A percentile compares a stretch with the other conserved stretches of the same genome.
phyloP scores from a whole-genome alignment of 2,329 filamentous ascomycete species.

The Bipolaris sorokiniana region DNA sequence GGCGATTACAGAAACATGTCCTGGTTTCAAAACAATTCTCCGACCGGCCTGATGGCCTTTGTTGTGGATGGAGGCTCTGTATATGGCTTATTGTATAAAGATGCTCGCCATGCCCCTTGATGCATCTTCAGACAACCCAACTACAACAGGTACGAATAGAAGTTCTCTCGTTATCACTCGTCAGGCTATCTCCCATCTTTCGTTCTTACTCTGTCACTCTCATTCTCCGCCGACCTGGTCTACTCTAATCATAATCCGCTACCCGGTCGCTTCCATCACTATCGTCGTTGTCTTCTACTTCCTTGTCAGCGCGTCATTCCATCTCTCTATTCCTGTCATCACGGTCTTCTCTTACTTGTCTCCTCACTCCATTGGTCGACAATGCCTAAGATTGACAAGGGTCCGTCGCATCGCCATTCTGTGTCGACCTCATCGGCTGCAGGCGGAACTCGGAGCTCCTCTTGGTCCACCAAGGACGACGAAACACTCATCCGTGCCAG shows the following conservation, averaged over 20 bases:
- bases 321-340: conserved; percentile 17
- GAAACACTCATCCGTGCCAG: conserved; percentile 73
- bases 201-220: conserved; percentile 39
- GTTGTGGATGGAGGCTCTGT: conserved; percentile 30
- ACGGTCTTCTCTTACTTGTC: conserved; percentile 22
- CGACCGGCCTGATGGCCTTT: conserved; percentile 39
- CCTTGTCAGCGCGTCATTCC: conserved; percentile 19
- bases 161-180: conserved; percentile 44
- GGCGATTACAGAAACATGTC: conserved; percentile 51
- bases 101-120: conserved; percentile 23
- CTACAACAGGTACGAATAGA: conserved; percentile 36
- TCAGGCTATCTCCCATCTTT: conserved; percentile 43
- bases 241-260: conserved; percentile 43
- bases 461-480: conserved; percentile 77
- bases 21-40: conserved; percentile 50
- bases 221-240: conserved; percentile 33
- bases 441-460: conserved; percentile 47
- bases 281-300: conserved; percentile 18
- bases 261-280: conserved; percentile 35
- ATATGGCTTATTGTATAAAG: conserved; percentile 46
- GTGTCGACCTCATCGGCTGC: conserved; percentile 42
- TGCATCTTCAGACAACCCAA: conserved; percentile 34
- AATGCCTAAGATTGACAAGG: conserved; percentile 57
- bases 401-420: conserved; percentile 38
- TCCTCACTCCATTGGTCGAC: conserved; percentile 36